Evolutionary conservation across 345 rosid species (phyloP).

Genomic region (Crucihimalaya himalaica): DNA sequence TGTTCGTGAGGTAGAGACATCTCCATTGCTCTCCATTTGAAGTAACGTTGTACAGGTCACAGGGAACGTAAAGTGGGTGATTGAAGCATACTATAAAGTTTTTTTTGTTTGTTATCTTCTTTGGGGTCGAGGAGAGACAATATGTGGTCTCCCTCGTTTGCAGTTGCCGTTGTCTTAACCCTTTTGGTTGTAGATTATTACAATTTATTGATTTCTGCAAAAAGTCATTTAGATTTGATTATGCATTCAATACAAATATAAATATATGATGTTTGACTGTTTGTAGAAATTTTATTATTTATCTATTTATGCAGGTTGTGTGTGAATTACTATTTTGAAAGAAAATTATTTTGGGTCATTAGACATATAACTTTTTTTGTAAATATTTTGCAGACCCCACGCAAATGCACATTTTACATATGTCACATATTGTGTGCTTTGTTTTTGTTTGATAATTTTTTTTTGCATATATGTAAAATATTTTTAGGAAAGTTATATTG

Average conservation of each 20-base stretch:
- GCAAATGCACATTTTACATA: no score
- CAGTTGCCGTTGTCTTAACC: background rate
- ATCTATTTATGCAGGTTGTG: background rate
- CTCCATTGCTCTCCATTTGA: slow-evolving; percentile 17
- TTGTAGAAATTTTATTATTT: background rate
- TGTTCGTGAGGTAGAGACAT: slow-evolving; percentile 20
- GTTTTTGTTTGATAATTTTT: no score
- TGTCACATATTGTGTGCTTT: no score
- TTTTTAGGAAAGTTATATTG: no score
- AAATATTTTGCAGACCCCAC: no score
- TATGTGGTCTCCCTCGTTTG: slow-evolving; percentile 11
- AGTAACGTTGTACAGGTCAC: slow-evolving; percentile 31
- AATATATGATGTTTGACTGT: background rate
- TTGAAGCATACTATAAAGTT: slow-evolving; percentile 6
- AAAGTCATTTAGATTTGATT: background rate
- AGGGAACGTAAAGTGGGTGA: slow-evolving; percentile 2
- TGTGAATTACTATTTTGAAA: background rate
- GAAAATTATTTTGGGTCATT: no score
- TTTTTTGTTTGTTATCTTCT: background rate
- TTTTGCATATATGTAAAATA: no score
- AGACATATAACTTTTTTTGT: no score
- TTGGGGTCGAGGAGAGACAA: slow-evolving; percentile 4
- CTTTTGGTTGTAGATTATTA: slow-evolving; percentile 24
- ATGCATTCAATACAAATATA: background rate
- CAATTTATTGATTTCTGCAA: slow-evolving; percentile 20